These are phyloP conservation scores for Penicillium sclerotigenum DNA, from an alignment of 2,329 filamentous ascomycete genomes.

Conservation along the genomic window DNA sequence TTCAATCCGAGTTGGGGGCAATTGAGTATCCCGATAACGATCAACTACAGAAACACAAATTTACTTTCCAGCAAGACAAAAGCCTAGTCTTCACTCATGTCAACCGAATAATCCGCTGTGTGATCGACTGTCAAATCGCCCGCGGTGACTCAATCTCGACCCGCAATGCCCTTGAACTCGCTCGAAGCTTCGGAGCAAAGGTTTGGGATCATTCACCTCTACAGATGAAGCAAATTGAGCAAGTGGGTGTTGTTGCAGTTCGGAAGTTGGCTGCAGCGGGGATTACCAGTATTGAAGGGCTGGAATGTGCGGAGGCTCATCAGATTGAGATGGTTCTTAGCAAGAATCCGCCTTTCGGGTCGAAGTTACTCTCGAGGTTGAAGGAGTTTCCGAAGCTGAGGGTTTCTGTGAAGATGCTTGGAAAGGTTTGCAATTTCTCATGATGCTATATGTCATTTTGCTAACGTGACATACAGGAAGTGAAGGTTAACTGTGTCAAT, in stretches of 20 bases:
- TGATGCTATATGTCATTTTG: constrained; percentile 12
- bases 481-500: constrained; percentile 45
- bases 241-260: constrained; percentile 71
- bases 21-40: constrained; percentile 62
- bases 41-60: constrained; percentile 53
- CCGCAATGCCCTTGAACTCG: constrained; percentile 70
- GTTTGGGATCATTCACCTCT: constrained; percentile 78
- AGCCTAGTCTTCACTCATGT: constrained; percentile 64
- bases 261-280: constrained; percentile 70
- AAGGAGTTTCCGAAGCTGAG: constrained; percentile 68
- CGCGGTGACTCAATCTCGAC: constrained; percentile 64
- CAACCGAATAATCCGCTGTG: constrained; percentile 68
- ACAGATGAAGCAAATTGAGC: constrained; percentile 78
- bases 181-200: constrained; percentile 70
- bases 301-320: constrained; percentile 64
- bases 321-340: constrained; percentile 74
- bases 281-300: constrained; percentile 67
- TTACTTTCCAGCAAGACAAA: constrained; percentile 61
- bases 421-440: constrained; percentile 42
- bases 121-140: constrained; percentile 68
- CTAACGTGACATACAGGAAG: constrained; percentile 28
- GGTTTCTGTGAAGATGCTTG: constrained; percentile 52
- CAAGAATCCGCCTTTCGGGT: constrained; percentile 79
- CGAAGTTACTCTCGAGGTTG: constrained; percentile 62
- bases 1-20: constrained; percentile 71